Percentiles rank a stretch among this genome's conserved stretches.
These are phyloP conservation scores for Phylloporus sp. DNA, from an alignment of 768 basidiomycete genomes.

Conservation along the genomic window DNA sequence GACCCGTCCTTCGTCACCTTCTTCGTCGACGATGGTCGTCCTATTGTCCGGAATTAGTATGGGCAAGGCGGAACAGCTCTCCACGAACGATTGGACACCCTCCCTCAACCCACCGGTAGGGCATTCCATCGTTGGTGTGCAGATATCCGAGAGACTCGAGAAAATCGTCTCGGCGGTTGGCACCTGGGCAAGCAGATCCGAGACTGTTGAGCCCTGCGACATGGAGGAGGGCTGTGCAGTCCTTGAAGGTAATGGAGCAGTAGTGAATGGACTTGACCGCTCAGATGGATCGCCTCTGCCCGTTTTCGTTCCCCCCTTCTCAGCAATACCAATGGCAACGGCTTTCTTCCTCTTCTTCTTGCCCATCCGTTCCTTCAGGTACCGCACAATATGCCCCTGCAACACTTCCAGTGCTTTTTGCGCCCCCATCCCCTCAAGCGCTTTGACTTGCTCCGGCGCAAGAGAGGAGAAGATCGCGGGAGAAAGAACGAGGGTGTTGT, in stretches of 20 bases:
- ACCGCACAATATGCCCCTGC: conserved; percentile 80
- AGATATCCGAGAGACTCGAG: conserved; percentile 13
- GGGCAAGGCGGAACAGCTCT: conserved; percentile 27
- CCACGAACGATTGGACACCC: conserved; percentile 13
- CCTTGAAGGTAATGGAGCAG: conserved; percentile 35
- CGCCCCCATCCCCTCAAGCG: conserved; percentile 76
- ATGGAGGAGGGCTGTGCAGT: conserved; percentile 7
- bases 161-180: not conserved
- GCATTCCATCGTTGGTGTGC: not conserved
- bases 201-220: not conserved
- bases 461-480: conserved; percentile 81
- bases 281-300: conserved; percentile 32
- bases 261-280: conserved; percentile 41
- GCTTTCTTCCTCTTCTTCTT: conserved; percentile 37
- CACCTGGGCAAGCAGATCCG: conserved; percentile 2
- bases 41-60: conserved; percentile 26
- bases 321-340: conserved; percentile 29
- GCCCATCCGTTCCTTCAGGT: conserved; percentile 67
- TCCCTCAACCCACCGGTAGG: conserved; percentile 14
- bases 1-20: conserved; percentile 45
- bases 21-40: conserved; percentile 59
- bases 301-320: conserved; percentile 39
- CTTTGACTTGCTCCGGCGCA: conserved; percentile 63
- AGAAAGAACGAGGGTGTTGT: conserved; percentile 78
- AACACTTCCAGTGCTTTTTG: conserved; percentile 76